Conservation (phyloP, 352 stramenopile species). For the Phytophthora pini region DNA sequence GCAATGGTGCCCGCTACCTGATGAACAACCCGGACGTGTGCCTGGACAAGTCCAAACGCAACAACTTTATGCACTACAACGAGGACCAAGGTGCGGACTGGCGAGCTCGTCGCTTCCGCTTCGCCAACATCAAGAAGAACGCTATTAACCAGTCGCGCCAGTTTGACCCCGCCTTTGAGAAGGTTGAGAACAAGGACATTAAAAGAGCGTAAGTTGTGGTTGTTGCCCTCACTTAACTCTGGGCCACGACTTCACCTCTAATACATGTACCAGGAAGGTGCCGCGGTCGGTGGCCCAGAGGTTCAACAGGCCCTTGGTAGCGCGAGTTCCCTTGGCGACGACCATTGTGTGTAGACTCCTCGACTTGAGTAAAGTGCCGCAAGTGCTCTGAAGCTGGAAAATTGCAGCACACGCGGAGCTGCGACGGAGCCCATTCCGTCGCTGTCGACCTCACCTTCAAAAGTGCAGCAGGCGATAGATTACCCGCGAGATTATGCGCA, state of each 20-base stretch:
- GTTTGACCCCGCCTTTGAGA: slow-evolving; percentile 55
- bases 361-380: not conserved
- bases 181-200: slow-evolving; percentile 53
- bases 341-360: slow-evolving; percentile 14
- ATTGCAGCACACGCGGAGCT: slow-evolving; percentile 2
- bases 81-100: slow-evolving; percentile 42
- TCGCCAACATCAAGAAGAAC: slow-evolving; percentile 60
- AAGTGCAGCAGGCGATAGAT: slow-evolving; percentile 11
- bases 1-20: slow-evolving; percentile 28
- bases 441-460: not conserved
- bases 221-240: too few species aligned
- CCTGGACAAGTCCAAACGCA: slow-evolving; percentile 51
- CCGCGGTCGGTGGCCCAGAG: slow-evolving; percentile 55
- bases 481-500: slow-evolving; percentile 10
- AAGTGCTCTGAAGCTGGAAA: slow-evolving; percentile 9
- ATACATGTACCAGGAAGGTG: slow-evolving; percentile 39
- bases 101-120: slow-evolving; percentile 49
- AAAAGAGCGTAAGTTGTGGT: slow-evolving; percentile 8
- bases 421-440: not conserved
- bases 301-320: slow-evolving; percentile 44
- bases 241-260: not conserved
- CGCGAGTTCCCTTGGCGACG: slow-evolving; percentile 28
- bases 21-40: slow-evolving; percentile 51
- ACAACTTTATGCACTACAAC: slow-evolving; percentile 49
- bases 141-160: slow-evolving; percentile 67